Evolutionary conservation across 345 rosid species (phyloP).

Genomic region (Linum tenue): DNA sequence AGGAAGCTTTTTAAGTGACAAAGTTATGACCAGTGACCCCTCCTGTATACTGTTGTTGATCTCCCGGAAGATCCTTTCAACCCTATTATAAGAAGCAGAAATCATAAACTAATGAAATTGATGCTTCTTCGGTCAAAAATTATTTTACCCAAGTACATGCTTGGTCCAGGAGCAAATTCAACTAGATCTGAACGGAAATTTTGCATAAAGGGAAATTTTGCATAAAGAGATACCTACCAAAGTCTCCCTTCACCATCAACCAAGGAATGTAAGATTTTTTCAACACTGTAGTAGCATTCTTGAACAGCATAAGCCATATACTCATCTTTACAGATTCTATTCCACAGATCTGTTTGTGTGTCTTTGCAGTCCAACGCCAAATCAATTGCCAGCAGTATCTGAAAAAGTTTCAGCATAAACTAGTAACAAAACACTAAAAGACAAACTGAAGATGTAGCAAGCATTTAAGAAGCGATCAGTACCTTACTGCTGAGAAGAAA

Average conservation of each 20-base stretch:
- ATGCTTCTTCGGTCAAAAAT: not conserved
- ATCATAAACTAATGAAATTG: slow-evolving; percentile 2
- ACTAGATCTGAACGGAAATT: not conserved
- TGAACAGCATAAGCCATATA: slow-evolving; percentile 96
- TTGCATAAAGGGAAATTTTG: not conserved
- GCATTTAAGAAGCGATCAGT: slow-evolving; percentile 8
- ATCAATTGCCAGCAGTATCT: slow-evolving; percentile 90
- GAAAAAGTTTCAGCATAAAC: slow-evolving; percentile 20
- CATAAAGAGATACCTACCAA: slow-evolving; percentile 41
- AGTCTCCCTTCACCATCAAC: slow-evolving; percentile 90
- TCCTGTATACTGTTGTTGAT: slow-evolving; percentile 59
- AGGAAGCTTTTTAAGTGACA: slow-evolving; percentile 63
- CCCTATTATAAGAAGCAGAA: slow-evolving; percentile 40
- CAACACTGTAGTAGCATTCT: slow-evolving; percentile 88
- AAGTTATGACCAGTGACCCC: slow-evolving; percentile 62
- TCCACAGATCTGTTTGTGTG: slow-evolving; percentile 72
- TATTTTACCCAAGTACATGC: not conserved
- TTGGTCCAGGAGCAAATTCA: not conserved
- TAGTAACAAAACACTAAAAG: not conserved
- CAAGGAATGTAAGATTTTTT: slow-evolving; percentile 67
- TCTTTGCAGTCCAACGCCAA: slow-evolving; percentile 91
- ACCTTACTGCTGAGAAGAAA: slow-evolving; percentile 99
- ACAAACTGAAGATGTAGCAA: not conserved
- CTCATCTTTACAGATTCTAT: slow-evolving; percentile 73
- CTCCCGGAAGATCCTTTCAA: slow-evolving; percentile 82